phyloP scores from a whole-genome alignment of 768 basidiomycete species.

The Lanmaoa rubissima region DNA sequence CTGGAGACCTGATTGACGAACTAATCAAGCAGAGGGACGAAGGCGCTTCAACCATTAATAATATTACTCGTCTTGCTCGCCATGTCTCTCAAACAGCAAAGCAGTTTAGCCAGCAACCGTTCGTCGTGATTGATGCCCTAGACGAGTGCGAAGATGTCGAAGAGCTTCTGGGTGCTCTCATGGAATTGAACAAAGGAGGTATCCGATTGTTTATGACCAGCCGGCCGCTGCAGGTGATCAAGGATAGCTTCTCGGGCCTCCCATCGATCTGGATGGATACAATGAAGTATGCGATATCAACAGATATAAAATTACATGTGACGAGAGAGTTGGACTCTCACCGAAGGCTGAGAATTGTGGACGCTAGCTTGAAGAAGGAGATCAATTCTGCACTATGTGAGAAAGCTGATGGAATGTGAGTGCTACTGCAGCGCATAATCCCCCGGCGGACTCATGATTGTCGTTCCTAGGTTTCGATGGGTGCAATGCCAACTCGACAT shows the following conservation, averaged over 20 bases:
- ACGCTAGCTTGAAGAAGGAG: not conserved
- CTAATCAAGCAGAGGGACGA: not conserved
- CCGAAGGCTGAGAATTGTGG: not conserved
- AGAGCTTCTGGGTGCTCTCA: not conserved
- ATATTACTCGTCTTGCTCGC: not conserved
- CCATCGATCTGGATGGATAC: slow-evolving; percentile 4
- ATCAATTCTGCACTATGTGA: not conserved
- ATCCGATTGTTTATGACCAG: slow-evolving; percentile 13
- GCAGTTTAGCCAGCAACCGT: not conserved
- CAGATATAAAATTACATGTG: slow-evolving; percentile 8
- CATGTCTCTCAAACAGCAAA: not conserved
- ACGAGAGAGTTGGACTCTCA: slow-evolving; percentile 6
- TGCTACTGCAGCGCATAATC: not conserved
- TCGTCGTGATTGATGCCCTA: slow-evolving; percentile 12
- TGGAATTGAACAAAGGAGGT: not conserved
- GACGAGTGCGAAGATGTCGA: slow-evolving; percentile 18
- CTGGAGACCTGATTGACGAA: not conserved
- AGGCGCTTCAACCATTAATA: not conserved
- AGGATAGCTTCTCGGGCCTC: not conserved
- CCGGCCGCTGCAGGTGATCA: slow-evolving; percentile 9
- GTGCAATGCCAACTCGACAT: slow-evolving; percentile 14
- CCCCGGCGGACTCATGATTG: not conserved
- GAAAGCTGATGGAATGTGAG: slow-evolving; percentile 14
- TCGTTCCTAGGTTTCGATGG: slow-evolving; percentile 14
- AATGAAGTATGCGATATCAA: not conserved